Base-by-base conservation (phyloP, 768 basidiomycete species). In the Pisolithus sp. region DNA sequence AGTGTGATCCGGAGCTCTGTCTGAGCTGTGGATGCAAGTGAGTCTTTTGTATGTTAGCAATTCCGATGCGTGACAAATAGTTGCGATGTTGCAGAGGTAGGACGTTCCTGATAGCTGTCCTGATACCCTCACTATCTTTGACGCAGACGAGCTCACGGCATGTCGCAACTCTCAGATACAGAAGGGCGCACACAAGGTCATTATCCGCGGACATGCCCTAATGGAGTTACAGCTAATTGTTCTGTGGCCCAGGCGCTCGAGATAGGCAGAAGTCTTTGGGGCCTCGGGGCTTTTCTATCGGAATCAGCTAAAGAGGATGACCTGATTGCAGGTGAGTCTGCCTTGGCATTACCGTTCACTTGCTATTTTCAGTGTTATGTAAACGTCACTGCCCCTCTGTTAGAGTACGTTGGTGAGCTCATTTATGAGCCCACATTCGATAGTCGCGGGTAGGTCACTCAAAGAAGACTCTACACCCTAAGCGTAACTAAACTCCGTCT, bases 1-100 rank as follows among this genome's bases (percentile, higher is more conserved):
- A 89, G 62, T 89, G 87, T 53, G 84, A 87, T 62, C 83, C 85
- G 3, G 80, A 81, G 34, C 52, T 86, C 8, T 89, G 87, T 54
- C 6, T 58, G 10, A 68, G 68, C 12, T 85, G 85, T 59, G 67
- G 71, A 54, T 70, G 75, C 49, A 74, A 62, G 81, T 82, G 41
- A 57, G 74, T 68, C 18, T 46, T 36, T 24, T 26, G 38, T 37
- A 17, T 20, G 23, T 43, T 20, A 30, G 13, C 8, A 34, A 23
- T 34, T 13, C 18, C 24, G 23, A 13, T 38, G 7, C 36, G 2
- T 15, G 12, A 10, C 20, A 12, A n/a, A 24, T 37, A 36, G 21
- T 21, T 5, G 31, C 30, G 15, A 1, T 17, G 43, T 17, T 24
- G 23, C 43, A 45, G 43, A 45, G 43, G 43, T 45, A 45, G 43